Evolutionary conservation across 768 basidiomycete genomes (phyloP), one percentile per base, ranked within the genome.

Genomic region (Neoboletus subvelutipes): DNA sequence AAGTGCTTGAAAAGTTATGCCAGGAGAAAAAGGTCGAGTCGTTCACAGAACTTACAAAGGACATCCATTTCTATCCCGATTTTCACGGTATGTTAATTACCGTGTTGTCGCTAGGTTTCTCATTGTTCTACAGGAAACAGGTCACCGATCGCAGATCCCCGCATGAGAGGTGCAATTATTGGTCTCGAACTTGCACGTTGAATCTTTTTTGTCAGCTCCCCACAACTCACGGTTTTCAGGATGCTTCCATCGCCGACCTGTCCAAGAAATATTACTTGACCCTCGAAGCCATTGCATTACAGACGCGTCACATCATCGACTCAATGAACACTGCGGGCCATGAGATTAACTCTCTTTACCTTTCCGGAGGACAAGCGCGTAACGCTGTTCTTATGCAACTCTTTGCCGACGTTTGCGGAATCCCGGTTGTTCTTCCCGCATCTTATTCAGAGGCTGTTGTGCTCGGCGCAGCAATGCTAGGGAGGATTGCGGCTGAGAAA

Each of bases 11-110:
- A 62, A 80, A 77, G 58, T 78, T 95, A 56, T 76, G 79, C 54
- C 64, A 73, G 18, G 87, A 87, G 55, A 73, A 76, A 43, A 74
- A 76, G 0, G 83, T 75, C 4, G 81, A 81, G 36, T 83, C 83
- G 42, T 76, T 88, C 61, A 91, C 92, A 0, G 93, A 95, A 68
- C 78, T 98, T 31, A 92, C 92, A 17, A 93, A 89, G 63, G 88
- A 94, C 72, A 72, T 96, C 52, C 94, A 98, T 68, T 81, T 98
- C 67, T 99, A 98, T 73, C 96, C 96, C 0, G 96, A 99, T 70
- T 81, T 97, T 58, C 92, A 94, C 71, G 94, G 94, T 90, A 64
- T 39, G 72, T 45, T 24, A 33, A 20, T 13, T 24, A 22, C 1
- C 18, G 24, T 20, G 40, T 34, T 42, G 26, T 36, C 34, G 15